phyloP scores from a whole-genome alignment of 1,284 basidiomycete species.

The Neonothopanus nambi region DNA sequence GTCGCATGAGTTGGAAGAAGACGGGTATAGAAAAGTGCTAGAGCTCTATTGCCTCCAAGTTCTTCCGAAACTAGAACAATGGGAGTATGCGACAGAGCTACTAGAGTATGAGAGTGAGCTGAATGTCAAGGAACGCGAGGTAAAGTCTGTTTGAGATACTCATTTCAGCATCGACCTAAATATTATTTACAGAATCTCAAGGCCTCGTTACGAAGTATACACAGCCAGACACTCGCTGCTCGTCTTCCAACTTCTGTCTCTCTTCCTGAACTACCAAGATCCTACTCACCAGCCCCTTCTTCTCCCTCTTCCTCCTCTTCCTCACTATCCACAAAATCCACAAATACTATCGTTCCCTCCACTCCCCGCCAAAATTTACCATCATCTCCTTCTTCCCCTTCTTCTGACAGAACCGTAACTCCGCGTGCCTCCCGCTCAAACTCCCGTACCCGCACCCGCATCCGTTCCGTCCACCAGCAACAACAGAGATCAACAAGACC shows the following conservation, averaged over 20 bases:
- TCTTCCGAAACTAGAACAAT: slow-evolving; percentile 68
- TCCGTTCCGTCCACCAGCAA: background rate
- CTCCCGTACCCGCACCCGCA: background rate
- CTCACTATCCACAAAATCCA: slow-evolving; percentile 58
- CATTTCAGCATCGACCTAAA: slow-evolving; percentile 4
- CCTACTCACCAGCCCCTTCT: slow-evolving; percentile 49
- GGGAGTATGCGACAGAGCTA: slow-evolving; percentile 77
- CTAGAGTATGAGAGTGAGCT: slow-evolving; percentile 71
- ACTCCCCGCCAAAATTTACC: slow-evolving; percentile 25
- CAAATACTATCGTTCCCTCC: slow-evolving; percentile 39
- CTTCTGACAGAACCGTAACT: slow-evolving; percentile 14
- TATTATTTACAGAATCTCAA: slow-evolving; percentile 40
- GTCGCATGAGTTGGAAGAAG: slow-evolving; percentile 21
- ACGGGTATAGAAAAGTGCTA: slow-evolving; percentile 69
- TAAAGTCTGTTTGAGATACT: slow-evolving; percentile 33
- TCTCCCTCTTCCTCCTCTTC: slow-evolving; percentile 49
- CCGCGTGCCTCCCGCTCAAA: slow-evolving; percentile 4
- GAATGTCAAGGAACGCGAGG: slow-evolving; percentile 48
- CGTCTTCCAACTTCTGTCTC: slow-evolving; percentile 18
- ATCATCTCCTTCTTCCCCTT: slow-evolving; percentile 3
- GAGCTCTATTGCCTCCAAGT: slow-evolving; percentile 75
- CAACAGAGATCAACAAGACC: background rate
- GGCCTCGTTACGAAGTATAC: slow-evolving; percentile 40
- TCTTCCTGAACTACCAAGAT: background rate
- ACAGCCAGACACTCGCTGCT: slow-evolving; percentile 21